Evolutionary conservation across 345 rosid species (phyloP).

Genomic region (Lenwebbia sp.): DNA sequence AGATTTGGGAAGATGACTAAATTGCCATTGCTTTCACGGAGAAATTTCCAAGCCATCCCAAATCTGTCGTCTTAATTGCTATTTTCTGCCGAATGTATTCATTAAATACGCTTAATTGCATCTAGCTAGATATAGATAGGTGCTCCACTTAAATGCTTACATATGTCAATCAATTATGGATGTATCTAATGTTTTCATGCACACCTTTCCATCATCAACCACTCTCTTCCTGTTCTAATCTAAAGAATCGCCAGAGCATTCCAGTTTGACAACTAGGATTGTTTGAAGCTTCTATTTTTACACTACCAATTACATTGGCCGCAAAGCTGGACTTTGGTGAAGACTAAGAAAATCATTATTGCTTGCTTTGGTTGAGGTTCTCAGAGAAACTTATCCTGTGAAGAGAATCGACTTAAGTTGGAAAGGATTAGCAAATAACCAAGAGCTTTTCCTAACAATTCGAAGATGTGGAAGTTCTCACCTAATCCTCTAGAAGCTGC

Average conservation of each 20-base stretch:
- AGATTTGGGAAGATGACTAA: neutral
- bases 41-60: neutral
- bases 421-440: neutral
- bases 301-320: neutral
- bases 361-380: neutral
- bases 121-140: neutral
- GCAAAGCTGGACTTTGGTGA: neutral
- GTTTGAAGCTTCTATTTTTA: neutral
- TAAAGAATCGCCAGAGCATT: neutral
- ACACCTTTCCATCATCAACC: neutral
- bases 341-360: neutral
- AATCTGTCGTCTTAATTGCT: neutral
- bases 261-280: neutral
- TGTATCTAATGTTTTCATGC: neutral
- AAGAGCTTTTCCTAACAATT: neutral
- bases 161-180: neutral
- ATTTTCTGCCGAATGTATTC: neutral
- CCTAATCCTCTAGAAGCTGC: constrained; percentile 48
- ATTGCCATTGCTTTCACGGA: neutral
- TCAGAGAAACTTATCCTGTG: neutral
- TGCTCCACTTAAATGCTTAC: neutral
- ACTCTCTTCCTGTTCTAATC: neutral
- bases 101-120: neutral
- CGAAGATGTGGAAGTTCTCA: neutral
- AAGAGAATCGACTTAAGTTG: neutral